A percentile compares a stretch with the other conserved stretches of the same genome.
Conservation (phyloP, 306 rosid species). For the Lithocarpus polystachyus region DNA sequence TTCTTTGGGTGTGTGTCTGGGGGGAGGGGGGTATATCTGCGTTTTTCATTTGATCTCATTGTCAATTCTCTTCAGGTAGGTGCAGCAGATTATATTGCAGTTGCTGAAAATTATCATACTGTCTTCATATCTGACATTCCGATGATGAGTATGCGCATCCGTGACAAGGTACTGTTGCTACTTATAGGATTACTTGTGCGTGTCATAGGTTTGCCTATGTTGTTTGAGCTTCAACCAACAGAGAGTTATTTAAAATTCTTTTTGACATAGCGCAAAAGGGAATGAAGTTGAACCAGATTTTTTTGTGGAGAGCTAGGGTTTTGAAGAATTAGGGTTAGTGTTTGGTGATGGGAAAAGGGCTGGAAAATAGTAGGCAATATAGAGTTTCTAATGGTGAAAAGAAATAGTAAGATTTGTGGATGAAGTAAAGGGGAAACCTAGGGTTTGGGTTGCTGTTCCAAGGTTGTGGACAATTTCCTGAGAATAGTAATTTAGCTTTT, state of each 20-base stretch:
- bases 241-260: neutral
- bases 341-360: no score
- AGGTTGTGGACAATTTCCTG: no score
- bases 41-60: constrained; percentile 3
- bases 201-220: neutral
- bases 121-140: constrained; percentile 86
- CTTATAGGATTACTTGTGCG: neutral
- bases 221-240: neutral
- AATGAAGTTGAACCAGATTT: no score
- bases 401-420: no score
- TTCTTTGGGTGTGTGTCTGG: neutral
- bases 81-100: constrained; percentile 98
- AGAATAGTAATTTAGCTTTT: no score
- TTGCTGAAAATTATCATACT: constrained; percentile 88
- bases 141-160: constrained; percentile 84
- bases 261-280: no score
- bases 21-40: neutral
- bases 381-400: no score
- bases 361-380: no score
- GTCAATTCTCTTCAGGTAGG: constrained; percentile 64
- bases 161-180: constrained; percentile 69
- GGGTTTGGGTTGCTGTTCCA: no score
- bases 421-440: no score
- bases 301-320: no score
- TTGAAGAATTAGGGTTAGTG: no score